Evolutionary conservation across 73 alveolate species (phyloP).

Genomic region (Durusdinium trenchii): DNA sequence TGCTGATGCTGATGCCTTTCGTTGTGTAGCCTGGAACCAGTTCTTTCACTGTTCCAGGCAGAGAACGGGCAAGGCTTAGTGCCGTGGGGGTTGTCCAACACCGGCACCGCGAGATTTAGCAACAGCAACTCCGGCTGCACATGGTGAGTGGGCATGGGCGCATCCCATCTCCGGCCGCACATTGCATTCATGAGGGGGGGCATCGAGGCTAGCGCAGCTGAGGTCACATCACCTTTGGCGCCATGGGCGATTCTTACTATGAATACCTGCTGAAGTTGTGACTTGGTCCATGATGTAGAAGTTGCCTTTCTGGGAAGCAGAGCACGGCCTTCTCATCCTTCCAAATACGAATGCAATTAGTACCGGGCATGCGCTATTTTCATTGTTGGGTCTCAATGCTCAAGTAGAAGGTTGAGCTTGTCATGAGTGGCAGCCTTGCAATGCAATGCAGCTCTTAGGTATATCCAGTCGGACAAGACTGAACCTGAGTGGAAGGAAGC

Average conservation of each 20-base stretch:
- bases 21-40: background rate
- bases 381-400: too few relatives aligned
- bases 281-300: background rate
- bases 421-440: background rate
- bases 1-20: background rate
- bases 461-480: slow-evolving; percentile 53
- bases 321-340: too few relatives aligned
- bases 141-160: background rate
- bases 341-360: too few relatives aligned
- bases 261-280: slow-evolving; percentile 67
- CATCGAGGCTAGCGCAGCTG: background rate
- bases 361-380: too few relatives aligned
- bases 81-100: slow-evolving; percentile 74
- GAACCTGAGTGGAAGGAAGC: slow-evolving; percentile 80
- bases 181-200: background rate
- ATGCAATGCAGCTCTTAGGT: background rate
- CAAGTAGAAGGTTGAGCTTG: too few relatives aligned
- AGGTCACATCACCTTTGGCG: slow-evolving; percentile 91
- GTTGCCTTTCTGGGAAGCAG: background rate
- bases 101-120: slow-evolving; percentile 61
- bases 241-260: slow-evolving; percentile 92
- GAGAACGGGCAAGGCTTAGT: slow-evolving; percentile 75
- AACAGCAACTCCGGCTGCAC: background rate
- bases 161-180: background rate
- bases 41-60: background rate